Evolutionary conservation across 208 protist species (phyloP), one percentile per base, ranked within the genome.

Genomic region (Balamuthia mandrillaris): DNA sequence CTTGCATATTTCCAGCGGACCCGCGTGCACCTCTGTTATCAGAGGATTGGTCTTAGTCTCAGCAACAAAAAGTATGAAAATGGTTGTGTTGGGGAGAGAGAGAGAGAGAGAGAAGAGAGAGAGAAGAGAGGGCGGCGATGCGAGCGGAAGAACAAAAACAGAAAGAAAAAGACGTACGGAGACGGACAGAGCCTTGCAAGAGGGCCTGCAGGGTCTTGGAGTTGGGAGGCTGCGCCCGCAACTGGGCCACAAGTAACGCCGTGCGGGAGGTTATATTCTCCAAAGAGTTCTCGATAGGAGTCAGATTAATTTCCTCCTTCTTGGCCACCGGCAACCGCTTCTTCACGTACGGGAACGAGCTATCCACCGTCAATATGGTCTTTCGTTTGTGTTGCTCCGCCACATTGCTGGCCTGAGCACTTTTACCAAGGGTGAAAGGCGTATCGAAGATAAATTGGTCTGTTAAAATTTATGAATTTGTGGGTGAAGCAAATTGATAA

Each of bases 301-400:
- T 70, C 61, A 70, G 4, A 16, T 56, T 56, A 18, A 79, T 47
- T 31, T 79, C 45, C 33, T 79, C 44, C 9, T 89, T 93, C 16
- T 63, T 44, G 1, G 68, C 4, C 0, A 94, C 54, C 0, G 31
- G 5, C 5, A 91, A 52, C 54, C 91, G 68, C 47, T 89, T 94
- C 33, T 90, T 85, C 1, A 93, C 75, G 44, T 90, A 91, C 24
- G 91, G 91, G 79, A 94, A 94, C 21, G 51, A 42, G 10, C 47
- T 84, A 21, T 88, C 37, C 12, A 56, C 54, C 4, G 58, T 91
- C 7, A 94, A 45, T 37, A 93, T 93, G 1, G 89, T 93, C 72
- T 91, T 92, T 37, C 61, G 54, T 37, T 91, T 90, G 39, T 87
- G 93, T 66, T 93, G 90, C 21, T 93, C 90, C 2, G 35, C 72